These are phyloP conservation scores for Tulasnella sp. DNA, from an alignment of 768 basidiomycete genomes.

Conservation along the genomic window DNA sequence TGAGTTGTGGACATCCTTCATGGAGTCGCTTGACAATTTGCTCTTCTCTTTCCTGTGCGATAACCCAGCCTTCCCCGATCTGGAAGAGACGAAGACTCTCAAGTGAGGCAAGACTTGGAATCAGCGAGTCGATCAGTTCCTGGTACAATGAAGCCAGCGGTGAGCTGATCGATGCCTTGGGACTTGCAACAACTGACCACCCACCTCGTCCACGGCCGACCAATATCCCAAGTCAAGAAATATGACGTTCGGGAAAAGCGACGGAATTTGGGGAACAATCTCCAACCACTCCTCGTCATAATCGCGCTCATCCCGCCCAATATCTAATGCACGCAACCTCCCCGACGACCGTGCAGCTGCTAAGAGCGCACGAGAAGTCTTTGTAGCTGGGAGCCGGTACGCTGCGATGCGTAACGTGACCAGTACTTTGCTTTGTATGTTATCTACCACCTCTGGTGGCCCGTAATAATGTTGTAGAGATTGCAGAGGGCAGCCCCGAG, in stretches of 20 bases:
- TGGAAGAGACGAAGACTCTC: neutral
- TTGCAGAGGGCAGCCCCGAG: neutral
- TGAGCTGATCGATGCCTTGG: neutral
- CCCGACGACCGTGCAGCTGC: neutral
- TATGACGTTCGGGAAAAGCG: neutral
- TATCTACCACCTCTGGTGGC: neutral
- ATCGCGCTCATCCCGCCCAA: neutral
- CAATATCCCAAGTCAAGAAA: neutral
- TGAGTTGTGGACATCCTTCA: neutral
- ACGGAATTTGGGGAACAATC: neutral
- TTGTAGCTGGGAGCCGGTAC: neutral
- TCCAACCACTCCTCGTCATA: neutral
- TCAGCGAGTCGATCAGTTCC: neutral
- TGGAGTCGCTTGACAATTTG: neutral
- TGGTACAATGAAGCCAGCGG: neutral
- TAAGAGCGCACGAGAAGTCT: neutral
- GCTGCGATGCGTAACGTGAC: neutral
- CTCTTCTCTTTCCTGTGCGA: neutral
- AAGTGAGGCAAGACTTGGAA: neutral
- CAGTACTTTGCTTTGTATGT: neutral
- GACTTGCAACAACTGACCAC: neutral
- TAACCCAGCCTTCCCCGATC: neutral
- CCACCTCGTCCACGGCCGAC: neutral
- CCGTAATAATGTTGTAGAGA: neutral
- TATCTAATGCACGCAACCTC: neutral